A percentile compares a stretch with the other conserved stretches of the same genome.
Evolutionary conservation across 2,329 filamentous ascomycete species (phyloP).

Genomic region (Penicillium polonicum): DNA sequence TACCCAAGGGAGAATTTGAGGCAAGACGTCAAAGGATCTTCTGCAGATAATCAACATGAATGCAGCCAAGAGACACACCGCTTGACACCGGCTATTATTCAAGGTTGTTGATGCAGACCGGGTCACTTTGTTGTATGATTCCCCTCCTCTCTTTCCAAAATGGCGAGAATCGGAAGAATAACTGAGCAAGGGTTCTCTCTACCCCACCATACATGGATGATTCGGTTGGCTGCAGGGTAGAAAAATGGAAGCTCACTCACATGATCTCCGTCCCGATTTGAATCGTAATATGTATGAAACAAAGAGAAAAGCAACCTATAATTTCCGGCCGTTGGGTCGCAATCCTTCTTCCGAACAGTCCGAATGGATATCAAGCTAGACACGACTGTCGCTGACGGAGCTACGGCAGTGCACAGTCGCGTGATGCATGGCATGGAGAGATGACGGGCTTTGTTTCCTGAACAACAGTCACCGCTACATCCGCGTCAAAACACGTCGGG

Average conservation of each 20-base stretch:
- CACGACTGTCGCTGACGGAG: slow-evolving; percentile 26
- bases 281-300: slow-evolving; percentile 6
- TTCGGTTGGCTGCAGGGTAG: slow-evolving; percentile 16
- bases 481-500: slow-evolving; percentile 11
- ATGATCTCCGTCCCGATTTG: slow-evolving; percentile 14
- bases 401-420: slow-evolving; percentile 13
- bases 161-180: slow-evolving; percentile 10
- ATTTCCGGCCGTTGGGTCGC: slow-evolving; percentile 8
- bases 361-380: slow-evolving; percentile 34
- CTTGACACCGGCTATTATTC: slow-evolving; percentile 10
- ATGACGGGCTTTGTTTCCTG: slow-evolving; percentile 13
- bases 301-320: background rate
- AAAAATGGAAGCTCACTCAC: slow-evolving; percentile 15
- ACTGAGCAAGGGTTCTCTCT: background rate
- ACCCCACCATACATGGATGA: slow-evolving; percentile 16
- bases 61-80: slow-evolving; percentile 29
- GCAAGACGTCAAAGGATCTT: slow-evolving; percentile 2
- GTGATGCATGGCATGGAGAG: slow-evolving; percentile 21
- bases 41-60: slow-evolving; percentile 5
- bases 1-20: background rate
- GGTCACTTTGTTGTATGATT: slow-evolving; percentile 3
- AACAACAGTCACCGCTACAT: slow-evolving; percentile 23
- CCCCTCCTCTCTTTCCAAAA: slow-evolving; percentile 1
- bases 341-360: slow-evolving; percentile 31
- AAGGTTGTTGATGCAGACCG: slow-evolving; percentile 1